Conservation (phyloP, 2,329 filamentous ascomycete genomes). For the Triangularia setosa region DNA sequence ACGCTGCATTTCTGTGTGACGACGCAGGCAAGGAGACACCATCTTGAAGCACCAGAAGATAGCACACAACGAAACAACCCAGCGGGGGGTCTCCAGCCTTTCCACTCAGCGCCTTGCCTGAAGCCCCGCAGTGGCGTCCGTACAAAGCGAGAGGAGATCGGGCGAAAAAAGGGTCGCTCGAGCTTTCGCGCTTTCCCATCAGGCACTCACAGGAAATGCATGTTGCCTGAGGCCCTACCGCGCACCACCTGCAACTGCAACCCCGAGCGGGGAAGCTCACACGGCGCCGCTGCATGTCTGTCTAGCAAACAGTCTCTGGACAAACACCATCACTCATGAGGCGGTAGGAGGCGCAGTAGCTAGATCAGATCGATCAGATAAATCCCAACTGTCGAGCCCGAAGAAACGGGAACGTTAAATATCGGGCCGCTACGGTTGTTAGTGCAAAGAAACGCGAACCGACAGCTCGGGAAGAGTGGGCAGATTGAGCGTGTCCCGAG, state of each 20-base stretch:
- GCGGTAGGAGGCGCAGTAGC: background rate
- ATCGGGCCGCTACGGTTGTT: background rate
- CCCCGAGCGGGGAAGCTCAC: background rate
- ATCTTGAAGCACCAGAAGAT: background rate
- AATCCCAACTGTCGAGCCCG: background rate
- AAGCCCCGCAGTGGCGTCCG: background rate
- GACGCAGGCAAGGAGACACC: background rate
- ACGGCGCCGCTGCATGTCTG: background rate
- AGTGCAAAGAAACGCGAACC: background rate
- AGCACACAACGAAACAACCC: no score
- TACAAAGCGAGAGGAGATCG: background rate
- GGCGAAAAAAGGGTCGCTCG: background rate
- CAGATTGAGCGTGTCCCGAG: background rate
- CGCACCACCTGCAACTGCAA: background rate
- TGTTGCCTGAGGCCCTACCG: background rate
- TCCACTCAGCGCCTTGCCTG: background rate
- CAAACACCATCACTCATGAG: background rate
- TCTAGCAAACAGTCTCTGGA: background rate
- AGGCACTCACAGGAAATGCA: background rate
- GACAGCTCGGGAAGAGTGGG: background rate
- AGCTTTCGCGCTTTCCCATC: background rate
- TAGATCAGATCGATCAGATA: background rate
- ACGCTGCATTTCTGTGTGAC: background rate
- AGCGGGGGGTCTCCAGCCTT: background rate
- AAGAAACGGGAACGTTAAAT: background rate